phyloP scores from a whole-genome alignment of 1,284 basidiomycete species.

The Anthracocystis walkeri region DNA sequence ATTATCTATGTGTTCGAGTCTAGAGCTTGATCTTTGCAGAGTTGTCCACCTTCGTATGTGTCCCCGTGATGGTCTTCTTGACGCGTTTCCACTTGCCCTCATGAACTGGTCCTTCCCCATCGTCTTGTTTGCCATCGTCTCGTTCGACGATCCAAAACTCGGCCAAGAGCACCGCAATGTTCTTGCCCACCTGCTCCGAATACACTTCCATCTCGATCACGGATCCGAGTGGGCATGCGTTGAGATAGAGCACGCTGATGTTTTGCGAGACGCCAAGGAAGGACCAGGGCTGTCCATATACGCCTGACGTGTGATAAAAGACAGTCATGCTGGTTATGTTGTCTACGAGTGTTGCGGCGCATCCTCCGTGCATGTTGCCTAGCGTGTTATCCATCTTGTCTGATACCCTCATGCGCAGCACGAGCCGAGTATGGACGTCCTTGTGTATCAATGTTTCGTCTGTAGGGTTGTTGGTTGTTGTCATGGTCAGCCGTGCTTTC shows the following conservation, averaged over 20 bases:
- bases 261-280: conserved; percentile 66
- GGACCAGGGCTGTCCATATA: conserved; percentile 53
- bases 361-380: conserved; percentile 62
- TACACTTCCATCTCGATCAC: conserved; percentile 63
- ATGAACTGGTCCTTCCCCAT: conserved; percentile 27
- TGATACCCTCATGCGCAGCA: conserved; percentile 52
- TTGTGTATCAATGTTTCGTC: conserved; percentile 28
- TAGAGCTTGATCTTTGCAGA: conserved; percentile 48
- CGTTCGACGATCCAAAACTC: conserved; percentile 57
- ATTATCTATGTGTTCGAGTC: background rate
- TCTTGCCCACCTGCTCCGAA: conserved; percentile 51
- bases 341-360: conserved; percentile 57
- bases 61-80: conserved; percentile 41
- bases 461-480: conserved; percentile 21
- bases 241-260: conserved; percentile 61
- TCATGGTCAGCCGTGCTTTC: conserved; percentile 26
- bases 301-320: conserved; percentile 53
- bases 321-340: conserved; percentile 53
- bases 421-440: conserved; percentile 42
- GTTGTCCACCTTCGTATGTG: conserved; percentile 62
- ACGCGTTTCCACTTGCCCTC: conserved; percentile 49
- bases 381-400: conserved; percentile 58
- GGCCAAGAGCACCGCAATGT: conserved; percentile 48
- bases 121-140: conserved; percentile 35
- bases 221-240: conserved; percentile 52